Conservation (phyloP, 805 yeast species). For the Yarrowia sp. region DNA sequence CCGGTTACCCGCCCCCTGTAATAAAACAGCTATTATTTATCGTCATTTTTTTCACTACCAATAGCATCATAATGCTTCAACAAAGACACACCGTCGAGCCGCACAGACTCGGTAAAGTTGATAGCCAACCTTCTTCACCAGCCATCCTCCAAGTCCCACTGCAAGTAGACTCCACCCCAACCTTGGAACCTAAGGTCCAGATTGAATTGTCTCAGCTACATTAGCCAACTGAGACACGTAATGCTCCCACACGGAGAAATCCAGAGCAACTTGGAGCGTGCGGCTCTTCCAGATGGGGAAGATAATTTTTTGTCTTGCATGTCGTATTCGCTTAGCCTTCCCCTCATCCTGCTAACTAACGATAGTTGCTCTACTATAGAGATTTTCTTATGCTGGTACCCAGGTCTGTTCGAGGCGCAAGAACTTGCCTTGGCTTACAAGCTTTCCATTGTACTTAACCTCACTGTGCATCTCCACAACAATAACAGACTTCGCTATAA, state of each 20-base stretch:
- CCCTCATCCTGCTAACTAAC: background rate
- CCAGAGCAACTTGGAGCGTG: background rate
- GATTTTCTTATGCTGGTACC: background rate
- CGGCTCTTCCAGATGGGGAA: background rate
- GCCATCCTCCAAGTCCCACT: background rate
- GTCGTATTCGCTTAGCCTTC: background rate
- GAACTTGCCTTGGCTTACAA: background rate
- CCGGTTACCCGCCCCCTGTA: too few species aligned
- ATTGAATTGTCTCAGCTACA: constrained; percentile 6
- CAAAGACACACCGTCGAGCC: too few species aligned
- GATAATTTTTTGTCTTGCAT: background rate
- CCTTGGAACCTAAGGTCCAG: background rate
- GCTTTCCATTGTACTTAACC: constrained; percentile 2
- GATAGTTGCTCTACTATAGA: too few species aligned
- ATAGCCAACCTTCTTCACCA: background rate
- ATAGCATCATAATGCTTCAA: too few species aligned
- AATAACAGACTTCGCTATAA: background rate
- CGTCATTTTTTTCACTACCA: too few species aligned
- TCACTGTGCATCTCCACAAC: background rate
- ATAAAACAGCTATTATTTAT: too few species aligned
- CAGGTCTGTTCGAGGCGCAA: background rate
- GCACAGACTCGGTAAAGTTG: too few species aligned
- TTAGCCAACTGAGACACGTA: background rate
- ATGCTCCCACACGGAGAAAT: background rate
- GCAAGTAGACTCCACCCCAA: background rate